These are phyloP conservation scores for Mycena capillaripes DNA, from an alignment of 768 basidiomycete genomes.

Conservation along the genomic window DNA sequence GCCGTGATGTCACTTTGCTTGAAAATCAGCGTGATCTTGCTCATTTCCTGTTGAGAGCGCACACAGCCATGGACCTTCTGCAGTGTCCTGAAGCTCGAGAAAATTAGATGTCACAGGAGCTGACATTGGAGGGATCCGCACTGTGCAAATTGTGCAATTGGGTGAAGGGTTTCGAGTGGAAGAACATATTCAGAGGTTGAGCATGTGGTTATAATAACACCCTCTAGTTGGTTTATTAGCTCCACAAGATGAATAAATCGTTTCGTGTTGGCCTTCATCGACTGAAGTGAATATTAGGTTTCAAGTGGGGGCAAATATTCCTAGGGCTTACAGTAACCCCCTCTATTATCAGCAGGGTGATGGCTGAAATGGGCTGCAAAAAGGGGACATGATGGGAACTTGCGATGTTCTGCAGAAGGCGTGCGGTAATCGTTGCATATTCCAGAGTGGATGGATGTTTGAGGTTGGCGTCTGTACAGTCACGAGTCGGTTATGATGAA, in stretches of 20 bases:
- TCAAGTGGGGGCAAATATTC: background rate
- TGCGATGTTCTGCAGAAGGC: background rate
- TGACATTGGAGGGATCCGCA: background rate
- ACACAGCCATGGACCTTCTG: constrained; percentile 1
- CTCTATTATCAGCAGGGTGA: background rate
- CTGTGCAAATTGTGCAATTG: background rate
- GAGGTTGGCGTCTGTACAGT: background rate
- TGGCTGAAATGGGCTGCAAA: background rate
- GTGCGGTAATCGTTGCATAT: background rate
- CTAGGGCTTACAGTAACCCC: background rate
- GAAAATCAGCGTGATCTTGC: constrained; percentile 1
- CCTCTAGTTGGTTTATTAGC: background rate
- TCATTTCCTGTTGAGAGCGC: background rate
- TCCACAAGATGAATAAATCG: background rate
- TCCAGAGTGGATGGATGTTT: background rate
- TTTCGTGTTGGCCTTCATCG: background rate
- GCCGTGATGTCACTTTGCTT: background rate
- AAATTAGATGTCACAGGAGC: background rate
- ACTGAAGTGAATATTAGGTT: background rate
- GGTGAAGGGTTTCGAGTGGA: background rate
- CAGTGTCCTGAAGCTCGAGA: background rate
- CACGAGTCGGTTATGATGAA: background rate
- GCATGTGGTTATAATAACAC: background rate
- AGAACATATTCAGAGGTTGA: background rate
- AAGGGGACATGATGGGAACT: background rate